A percentile compares a stretch with the other conserved stretches of the same genome.
Evolutionary conservation across 805 yeast species (phyloP).

Genomic region (Saturnispora quitensis): DNA sequence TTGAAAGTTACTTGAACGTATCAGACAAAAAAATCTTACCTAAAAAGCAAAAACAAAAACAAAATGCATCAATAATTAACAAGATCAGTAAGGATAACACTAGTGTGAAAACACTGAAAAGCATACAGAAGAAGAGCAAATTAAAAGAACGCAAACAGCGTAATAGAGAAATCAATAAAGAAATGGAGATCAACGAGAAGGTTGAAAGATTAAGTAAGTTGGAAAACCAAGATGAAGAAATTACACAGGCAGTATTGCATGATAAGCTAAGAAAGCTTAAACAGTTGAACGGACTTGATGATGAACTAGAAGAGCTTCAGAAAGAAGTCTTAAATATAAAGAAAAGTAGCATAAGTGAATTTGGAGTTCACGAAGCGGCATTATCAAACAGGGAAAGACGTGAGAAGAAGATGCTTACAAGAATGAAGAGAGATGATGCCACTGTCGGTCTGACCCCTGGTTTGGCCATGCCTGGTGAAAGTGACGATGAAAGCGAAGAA

Average conservation of each 20-base stretch:
- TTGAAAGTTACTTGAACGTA: constrained; percentile 20
- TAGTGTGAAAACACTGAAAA: constrained; percentile 13
- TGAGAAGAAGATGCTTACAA: constrained; percentile 29
- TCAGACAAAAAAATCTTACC: constrained; percentile 1
- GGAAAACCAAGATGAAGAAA: constrained; percentile 23
- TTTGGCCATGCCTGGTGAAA: constrained; percentile 69
- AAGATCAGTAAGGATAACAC: constrained; percentile 15
- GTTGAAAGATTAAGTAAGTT: constrained; percentile 19
- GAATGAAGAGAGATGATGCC: constrained; percentile 35
- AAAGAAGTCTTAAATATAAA: constrained; percentile 36
- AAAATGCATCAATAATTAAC: constrained; percentile 20
- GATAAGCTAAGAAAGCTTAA: constrained; percentile 24
- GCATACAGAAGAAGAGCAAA: constrained; percentile 13
- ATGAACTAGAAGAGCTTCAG: constrained; percentile 36
- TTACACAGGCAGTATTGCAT: constrained; percentile 5
- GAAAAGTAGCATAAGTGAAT: constrained; percentile 18
- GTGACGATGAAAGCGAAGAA: constrained; percentile 36
- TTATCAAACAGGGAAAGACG: constrained; percentile 21
- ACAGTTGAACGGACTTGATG: constrained; percentile 28
- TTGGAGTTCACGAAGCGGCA: constrained; percentile 4
- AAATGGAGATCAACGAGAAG: constrained; percentile 10
- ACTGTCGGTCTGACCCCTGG: constrained; percentile 75
- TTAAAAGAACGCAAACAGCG: constrained; percentile 14
- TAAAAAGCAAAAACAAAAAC: constrained; percentile 5
- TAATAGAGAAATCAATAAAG: constrained; percentile 13